Percentiles rank a stretch among this genome's conserved stretches.
phyloP scores from a whole-genome alignment of 768 basidiomycete species.

The Hygrophorus pudorinus region DNA sequence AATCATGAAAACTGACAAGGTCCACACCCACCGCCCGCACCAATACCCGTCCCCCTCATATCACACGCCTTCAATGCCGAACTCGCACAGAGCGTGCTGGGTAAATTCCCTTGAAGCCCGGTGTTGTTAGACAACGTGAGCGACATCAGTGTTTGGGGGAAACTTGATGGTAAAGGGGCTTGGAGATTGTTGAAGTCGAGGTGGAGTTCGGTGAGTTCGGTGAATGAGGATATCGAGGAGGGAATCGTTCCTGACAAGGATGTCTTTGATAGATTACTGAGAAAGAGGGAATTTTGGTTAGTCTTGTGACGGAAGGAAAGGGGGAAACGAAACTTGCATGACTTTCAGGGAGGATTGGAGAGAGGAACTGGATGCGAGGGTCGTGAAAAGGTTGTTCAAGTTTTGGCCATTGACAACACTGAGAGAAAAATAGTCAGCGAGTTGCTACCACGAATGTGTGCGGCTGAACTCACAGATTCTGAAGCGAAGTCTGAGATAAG shows the following conservation, averaged over 20 bases:
- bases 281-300: background rate
- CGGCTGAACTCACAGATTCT: constrained; percentile 3
- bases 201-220: background rate
- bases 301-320: background rate
- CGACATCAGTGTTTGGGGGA: background rate
- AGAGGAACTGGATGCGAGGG: constrained; percentile 3
- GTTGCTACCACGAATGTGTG: background rate
- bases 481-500: background rate
- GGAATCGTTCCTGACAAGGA: constrained; percentile 3
- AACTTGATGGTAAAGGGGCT: background rate
- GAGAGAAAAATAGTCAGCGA: background rate
- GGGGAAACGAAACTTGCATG: background rate
- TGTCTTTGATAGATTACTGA: constrained; percentile 1
- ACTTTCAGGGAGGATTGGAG: constrained; percentile 4
- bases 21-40: background rate
- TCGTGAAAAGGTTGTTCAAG: background rate
- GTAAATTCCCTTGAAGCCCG: constrained; percentile 1
- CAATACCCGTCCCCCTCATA: background rate
- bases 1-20: constrained; percentile 1
- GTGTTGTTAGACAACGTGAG: constrained; percentile 4
- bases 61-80: constrained; percentile 3
- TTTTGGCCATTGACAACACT: constrained; percentile 2
- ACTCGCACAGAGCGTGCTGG: background rate
- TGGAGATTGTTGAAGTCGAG: constrained; percentile 5
- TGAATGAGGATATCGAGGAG: background rate